Base-by-base conservation (phyloP, 2,329 filamentous ascomycete genomes). In the Bipolaris gigantea region DNA sequence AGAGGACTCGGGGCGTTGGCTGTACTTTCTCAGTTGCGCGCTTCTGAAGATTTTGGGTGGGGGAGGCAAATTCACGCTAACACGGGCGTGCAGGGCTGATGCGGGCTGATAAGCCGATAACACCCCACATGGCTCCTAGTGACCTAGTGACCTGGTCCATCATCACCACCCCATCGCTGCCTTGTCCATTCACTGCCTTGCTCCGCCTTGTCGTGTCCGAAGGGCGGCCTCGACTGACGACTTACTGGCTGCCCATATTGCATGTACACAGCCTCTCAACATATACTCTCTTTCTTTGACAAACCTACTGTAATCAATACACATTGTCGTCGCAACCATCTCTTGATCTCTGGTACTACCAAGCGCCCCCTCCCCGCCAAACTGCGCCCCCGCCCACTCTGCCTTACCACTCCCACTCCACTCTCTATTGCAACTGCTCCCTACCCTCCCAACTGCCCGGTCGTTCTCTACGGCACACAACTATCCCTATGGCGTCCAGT, bases 21-120 rank as follows among this genome's bases (percentile, higher is more conserved):
- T 39, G 32, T 32, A 43, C 45, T 53, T 53, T 57, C 36, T 52
- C 62, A 60, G 63, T 62, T 57, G 61, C 55, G 52, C 55, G 52
- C 55, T 50, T 42, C 42, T 56, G 52, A 55, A 61, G 59, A 57
- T 59, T 60, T 59, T 57, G 56, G 57, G 64, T 63, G 63, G 64
- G 64, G 64, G 41, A 63, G 53, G 19, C 48, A 40, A 48, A 21
- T 13, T 42, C 39, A 36, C 38, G 21, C 53, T 43, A 43, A 49
- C 5, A 32, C 16, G 23, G 45, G 33, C 36, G 27, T 44, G 53
- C 51, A 32, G 48, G 9, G 48, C 57, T 61, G 60, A 38, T 61
- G 60, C 55, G 42, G 48, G 19, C 53, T 40, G 63, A 61, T 63
- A 63, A 61, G 63, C 57, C 61, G 64, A 65, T 64, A 63, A 51